A percentile compares a stretch with the other conserved stretches of the same genome.
phyloP scores from a whole-genome alignment of 495 filamentous ascomycete genomes.

The Wilcoxina mikolae region DNA sequence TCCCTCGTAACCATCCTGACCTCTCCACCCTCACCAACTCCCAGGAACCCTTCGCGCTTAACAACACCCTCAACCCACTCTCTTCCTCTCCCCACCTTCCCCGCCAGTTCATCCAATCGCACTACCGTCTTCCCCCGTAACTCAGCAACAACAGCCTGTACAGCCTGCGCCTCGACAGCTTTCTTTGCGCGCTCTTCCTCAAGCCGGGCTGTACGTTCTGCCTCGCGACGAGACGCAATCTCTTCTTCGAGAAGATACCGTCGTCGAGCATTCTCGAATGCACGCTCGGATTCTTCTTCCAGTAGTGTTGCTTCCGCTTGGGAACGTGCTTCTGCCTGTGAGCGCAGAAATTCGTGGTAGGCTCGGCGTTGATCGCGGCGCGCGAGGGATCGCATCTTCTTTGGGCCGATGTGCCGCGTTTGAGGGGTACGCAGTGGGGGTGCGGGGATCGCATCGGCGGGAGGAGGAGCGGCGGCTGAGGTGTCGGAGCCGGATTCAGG shows the following conservation, averaged over 20 bases:
- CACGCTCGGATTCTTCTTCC: constrained; percentile 31
- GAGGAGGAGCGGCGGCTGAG: background rate
- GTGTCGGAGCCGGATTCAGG: background rate
- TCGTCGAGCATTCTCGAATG: constrained; percentile 31
- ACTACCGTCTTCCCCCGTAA: constrained; percentile 4
- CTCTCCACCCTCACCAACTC: constrained; percentile 21
- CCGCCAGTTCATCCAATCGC: constrained; percentile 12
- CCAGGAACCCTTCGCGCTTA: constrained; percentile 29
- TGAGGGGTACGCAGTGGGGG: constrained; percentile 5
- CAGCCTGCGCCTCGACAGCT: constrained; percentile 21
- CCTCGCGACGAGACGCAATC: constrained; percentile 26
- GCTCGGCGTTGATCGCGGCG: constrained; percentile 36
- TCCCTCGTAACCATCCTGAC: constrained; percentile 20
- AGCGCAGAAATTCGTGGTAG: constrained; percentile 36
- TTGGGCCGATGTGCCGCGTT: constrained; percentile 32
- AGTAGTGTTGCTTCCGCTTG: constrained; percentile 27
- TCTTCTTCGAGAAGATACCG: constrained; percentile 31
- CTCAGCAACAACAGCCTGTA: constrained; percentile 4
- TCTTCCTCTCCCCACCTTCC: constrained; percentile 9
- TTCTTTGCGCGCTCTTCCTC: constrained; percentile 22
- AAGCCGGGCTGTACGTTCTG: constrained; percentile 16
- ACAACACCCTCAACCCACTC: constrained; percentile 27
- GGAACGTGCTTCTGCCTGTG: constrained; percentile 30
- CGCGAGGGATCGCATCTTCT: constrained; percentile 37
- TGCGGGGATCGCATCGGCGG: background rate